Evolutionary conservation across 2,329 filamentous ascomycete species (phyloP), one percentile per base, ranked within the genome.

Genomic region (Laburnicola sp.): DNA sequence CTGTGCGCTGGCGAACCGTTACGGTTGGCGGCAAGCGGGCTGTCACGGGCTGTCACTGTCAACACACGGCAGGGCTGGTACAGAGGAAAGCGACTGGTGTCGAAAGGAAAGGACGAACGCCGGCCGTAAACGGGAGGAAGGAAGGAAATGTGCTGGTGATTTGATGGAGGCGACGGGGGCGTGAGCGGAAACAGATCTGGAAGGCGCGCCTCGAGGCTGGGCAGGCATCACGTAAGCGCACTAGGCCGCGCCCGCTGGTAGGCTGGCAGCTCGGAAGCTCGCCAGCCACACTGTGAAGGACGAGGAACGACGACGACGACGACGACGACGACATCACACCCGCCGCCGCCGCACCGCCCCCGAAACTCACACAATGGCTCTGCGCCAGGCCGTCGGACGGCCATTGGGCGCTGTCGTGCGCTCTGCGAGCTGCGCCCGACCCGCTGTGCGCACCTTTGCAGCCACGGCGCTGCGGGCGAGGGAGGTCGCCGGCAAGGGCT

Each of bases 371-470:
- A 59, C 56, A 54, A 77, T 77, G 75, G 72, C 73, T 53, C 64
- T 76, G 58, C 66, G 73, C 58, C 68, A 75, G 48, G 68, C 72
- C 59, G 66, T 66, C 32, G 65, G 64, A 59, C 68, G 73, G 62
- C 69, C 71, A 65, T 69, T 75, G 68, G 64, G 62, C 65, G 51
- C 64, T 46, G 66, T 60, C 50, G 62, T 66, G 52, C 71, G 71
- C 63, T 65, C 72, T 44, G 63, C 72, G 51, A 60, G 59, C 64
- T 60, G 62, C 58, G 59, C 69, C 50, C 58, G 60, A 44, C 45
- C 61, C 46, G 61, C 71, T 35, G 64, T 66, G 44, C 71, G 77
- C 60, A 67, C 71, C 56, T 79, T 80, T 65, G 67, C 76, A 48
- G 70, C 74, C 37, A 71, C 73, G 28, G 67, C 71, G 37, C 57